Percentiles rank a stretch among this genome's conserved stretches.
Evolutionary conservation across 2,329 filamentous ascomycete species (phyloP).

Genomic region (Metarhizium guizhouense): DNA sequence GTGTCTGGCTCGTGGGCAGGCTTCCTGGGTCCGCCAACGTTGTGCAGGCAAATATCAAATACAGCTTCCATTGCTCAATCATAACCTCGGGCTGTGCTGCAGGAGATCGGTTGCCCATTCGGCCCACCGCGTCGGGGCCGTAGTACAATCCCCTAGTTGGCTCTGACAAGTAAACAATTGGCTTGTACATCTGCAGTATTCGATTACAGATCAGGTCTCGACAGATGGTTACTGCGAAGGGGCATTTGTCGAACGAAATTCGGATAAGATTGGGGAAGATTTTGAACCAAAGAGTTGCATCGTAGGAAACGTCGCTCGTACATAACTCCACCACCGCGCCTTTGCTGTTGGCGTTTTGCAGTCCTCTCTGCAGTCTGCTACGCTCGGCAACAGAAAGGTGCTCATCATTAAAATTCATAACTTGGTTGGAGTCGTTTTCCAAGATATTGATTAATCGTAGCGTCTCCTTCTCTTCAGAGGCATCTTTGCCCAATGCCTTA

Average conservation of each 20-base stretch:
- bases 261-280: constrained; percentile 93
- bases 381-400: constrained; percentile 85
- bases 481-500: constrained; percentile 66
- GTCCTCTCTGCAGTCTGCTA: constrained; percentile 82
- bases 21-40: constrained; percentile 78
- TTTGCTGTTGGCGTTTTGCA: constrained; percentile 74
- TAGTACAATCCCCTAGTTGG: constrained; percentile 56
- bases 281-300: constrained; percentile 94
- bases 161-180: constrained; percentile 72
- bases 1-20: constrained; percentile 22
- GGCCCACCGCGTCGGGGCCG: constrained; percentile 48
- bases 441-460: constrained; percentile 80
- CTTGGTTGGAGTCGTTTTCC: constrained; percentile 77
- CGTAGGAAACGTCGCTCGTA: constrained; percentile 90
- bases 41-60: constrained; percentile 93
- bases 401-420: constrained; percentile 90
- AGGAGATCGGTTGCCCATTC: constrained; percentile 43
- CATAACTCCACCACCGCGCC: constrained; percentile 89
- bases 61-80: constrained; percentile 96
- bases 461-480: constrained; percentile 50
- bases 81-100: constrained; percentile 76
- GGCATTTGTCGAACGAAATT: constrained; percentile 82
- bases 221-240: constrained; percentile 82
- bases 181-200: constrained; percentile 85
- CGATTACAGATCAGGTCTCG: constrained; percentile 89